Base-by-base conservation (phyloP, 2,329 filamentous ascomycete species). In the Pezicula carpinea region DNA sequence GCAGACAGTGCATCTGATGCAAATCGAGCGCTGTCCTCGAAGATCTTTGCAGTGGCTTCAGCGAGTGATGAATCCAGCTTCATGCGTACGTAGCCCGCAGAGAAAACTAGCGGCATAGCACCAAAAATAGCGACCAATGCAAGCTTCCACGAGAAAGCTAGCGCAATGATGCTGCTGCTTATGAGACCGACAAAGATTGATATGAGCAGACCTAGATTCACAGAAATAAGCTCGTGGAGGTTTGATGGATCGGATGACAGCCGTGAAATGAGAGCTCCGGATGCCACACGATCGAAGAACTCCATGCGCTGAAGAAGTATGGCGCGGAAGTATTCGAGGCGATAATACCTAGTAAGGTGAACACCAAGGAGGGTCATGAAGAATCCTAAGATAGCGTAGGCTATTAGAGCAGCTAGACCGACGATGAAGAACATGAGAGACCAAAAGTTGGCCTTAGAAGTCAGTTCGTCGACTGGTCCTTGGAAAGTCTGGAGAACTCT, bases 121-220 rank as follows among this genome's bases (percentile, higher is more conserved):
- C 22, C 22, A 8, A 23, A 23, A 23, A 23, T 23, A 5, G 22
- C 22, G 8, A 89, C 85, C 11, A 90, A 64, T 1, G 85, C 84
- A 48, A 89, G 87, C 59, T 79, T 84, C 86, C 86, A 90, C 3
- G 82, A 82, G 41, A 89, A 72, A 38, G 87, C 79, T 51, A 86
- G 82, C 0, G 84, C 80, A 11, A 89, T 61, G 31, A 85, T 77
- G 43, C 89, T 81, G 1, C 82, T 83, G 0, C 76, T 78, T 6
- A 87, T 54, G 35, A 89, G 79, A 63, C 86, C 89, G 53, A 89
- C 74, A 3, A 75, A 57, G 18, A 87, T 84, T 0, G 83, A 82
- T 50, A 87, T 80, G 29, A 86, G 66, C 0, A 80, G 85, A 6
- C 85, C 83, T 47, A 89, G 72, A 33, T 86, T 82, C 2, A 82